Evolutionary conservation across 179 eudicot genomes (phyloP).

Genomic region (Camellia oleifera): DNA sequence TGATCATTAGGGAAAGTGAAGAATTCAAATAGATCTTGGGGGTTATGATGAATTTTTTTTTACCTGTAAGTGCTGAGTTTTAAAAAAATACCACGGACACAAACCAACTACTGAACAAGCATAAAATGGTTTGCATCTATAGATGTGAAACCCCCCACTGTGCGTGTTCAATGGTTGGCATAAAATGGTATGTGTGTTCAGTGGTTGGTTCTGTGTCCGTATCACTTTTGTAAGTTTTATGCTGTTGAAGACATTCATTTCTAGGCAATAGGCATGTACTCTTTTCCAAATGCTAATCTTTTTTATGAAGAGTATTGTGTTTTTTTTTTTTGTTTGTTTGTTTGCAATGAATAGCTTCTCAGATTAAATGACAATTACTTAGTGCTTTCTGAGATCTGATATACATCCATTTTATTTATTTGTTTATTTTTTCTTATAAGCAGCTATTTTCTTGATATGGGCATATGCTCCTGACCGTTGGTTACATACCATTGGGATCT

Average conservation of each 20-base stretch:
- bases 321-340: background rate
- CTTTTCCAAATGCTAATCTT: background rate
- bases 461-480: conserved; percentile 82
- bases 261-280: too few species aligned
- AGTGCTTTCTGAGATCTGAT: background rate
- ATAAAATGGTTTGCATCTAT: too few species aligned
- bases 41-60: background rate
- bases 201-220: too few species aligned
- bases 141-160: too few species aligned
- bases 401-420: background rate
- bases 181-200: too few species aligned
- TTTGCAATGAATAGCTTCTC: background rate
- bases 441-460: conserved; percentile 83
- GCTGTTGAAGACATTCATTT: background rate
- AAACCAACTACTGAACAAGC: too few species aligned
- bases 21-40: background rate
- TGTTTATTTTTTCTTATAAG: conserved; percentile 9
- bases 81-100: too few species aligned
- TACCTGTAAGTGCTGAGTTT: background rate
- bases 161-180: too few species aligned
- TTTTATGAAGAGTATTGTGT: background rate
- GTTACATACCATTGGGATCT: conserved; percentile 81
- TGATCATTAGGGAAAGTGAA: background rate
- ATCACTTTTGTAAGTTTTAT: background rate
- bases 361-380: background rate